These are phyloP conservation scores for Salix koriyanagi DNA, from an alignment of 345 rosid species.

Conservation along the genomic window DNA sequence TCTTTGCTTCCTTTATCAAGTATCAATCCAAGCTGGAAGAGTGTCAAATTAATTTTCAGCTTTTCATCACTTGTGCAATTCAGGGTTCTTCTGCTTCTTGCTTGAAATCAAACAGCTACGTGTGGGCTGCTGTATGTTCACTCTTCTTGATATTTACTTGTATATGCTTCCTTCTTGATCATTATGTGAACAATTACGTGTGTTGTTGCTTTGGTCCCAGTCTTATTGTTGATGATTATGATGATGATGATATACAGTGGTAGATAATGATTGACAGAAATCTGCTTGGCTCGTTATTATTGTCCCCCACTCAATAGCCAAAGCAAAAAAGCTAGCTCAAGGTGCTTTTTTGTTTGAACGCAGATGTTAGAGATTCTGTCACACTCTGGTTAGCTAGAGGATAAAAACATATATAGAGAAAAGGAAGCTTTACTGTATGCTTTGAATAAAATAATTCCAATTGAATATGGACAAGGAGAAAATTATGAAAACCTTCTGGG, in stretches of 20 bases:
- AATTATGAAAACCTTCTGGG: slow-evolving; percentile 6
- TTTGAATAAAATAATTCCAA: slow-evolving; percentile 18
- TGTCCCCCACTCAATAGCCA: slow-evolving; percentile 29
- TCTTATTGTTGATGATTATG: not conserved
- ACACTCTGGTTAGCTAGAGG: not conserved
- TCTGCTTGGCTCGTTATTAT: slow-evolving; percentile 23
- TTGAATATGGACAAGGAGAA: slow-evolving; percentile 31
- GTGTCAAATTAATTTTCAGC: slow-evolving; percentile 13
- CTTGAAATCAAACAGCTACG: slow-evolving; percentile 5
- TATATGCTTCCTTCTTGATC: not conserved
- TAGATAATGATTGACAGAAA: slow-evolving; percentile 27
- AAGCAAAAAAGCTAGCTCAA: slow-evolving; percentile 19
- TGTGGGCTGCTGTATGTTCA: slow-evolving; percentile 33
- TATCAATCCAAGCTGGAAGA: not conserved
- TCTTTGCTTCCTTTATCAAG: not conserved
- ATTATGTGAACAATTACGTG: not conserved
- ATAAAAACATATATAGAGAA: not conserved
- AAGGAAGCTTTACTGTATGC: slow-evolving; percentile 16
- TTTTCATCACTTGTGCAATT: not conserved
- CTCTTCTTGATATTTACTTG: not conserved
- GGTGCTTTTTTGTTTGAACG: slow-evolving; percentile 10
- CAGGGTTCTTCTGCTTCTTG: slow-evolving; percentile 6
- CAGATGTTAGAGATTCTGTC: slow-evolving; percentile 10
- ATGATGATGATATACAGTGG: not conserved
- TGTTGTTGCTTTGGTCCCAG: not conserved